phyloP scores from a whole-genome alignment of 1,284 basidiomycete genomes.

The Leucoagaricus sp. region DNA sequence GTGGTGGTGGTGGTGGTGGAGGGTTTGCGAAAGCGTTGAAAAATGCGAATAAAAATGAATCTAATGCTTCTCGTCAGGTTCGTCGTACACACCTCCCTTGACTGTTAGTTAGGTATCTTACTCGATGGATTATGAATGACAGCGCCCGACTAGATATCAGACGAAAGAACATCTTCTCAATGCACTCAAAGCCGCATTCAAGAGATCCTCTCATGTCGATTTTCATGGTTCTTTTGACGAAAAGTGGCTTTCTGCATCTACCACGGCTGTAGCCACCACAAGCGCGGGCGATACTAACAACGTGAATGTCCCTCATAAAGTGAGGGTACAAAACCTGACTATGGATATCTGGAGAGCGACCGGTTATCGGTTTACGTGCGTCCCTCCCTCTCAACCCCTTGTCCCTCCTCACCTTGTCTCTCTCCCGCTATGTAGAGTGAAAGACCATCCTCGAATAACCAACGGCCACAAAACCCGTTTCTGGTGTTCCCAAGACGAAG shows the following conservation, averaged over 20 bases:
- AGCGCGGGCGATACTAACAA: constrained; percentile 29
- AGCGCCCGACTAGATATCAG: constrained; percentile 24
- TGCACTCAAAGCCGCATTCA: constrained; percentile 31
- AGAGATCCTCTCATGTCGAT: constrained; percentile 33
- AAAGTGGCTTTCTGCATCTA: too few species aligned
- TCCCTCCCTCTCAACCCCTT: constrained; percentile 12
- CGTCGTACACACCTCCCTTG: neutral
- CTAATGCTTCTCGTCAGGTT: constrained; percentile 13
- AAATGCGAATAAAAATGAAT: constrained; percentile 10
- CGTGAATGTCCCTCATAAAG: constrained; percentile 36
- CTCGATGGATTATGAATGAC: neutral
- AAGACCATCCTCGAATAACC: constrained; percentile 46
- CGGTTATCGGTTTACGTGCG: constrained; percentile 50
- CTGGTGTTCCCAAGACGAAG: constrained; percentile 49
- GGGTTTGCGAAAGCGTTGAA: neutral
- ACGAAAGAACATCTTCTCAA: constrained; percentile 24
- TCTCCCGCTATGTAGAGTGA: constrained; percentile 39
- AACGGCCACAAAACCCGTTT: constrained; percentile 47
- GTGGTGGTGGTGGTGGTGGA: too few species aligned
- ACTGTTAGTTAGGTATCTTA: neutral
- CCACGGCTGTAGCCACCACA: too few species aligned
- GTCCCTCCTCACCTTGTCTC: constrained; percentile 2
- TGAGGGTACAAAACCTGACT: constrained; percentile 39
- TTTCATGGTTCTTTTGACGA: constrained; percentile 35
- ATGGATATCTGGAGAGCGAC: constrained; percentile 47